These are phyloP conservation scores for Lichtheimia corymbifera DNA, from an alignment of 371 early-diverging fungal species.

Conservation along the genomic window DNA sequence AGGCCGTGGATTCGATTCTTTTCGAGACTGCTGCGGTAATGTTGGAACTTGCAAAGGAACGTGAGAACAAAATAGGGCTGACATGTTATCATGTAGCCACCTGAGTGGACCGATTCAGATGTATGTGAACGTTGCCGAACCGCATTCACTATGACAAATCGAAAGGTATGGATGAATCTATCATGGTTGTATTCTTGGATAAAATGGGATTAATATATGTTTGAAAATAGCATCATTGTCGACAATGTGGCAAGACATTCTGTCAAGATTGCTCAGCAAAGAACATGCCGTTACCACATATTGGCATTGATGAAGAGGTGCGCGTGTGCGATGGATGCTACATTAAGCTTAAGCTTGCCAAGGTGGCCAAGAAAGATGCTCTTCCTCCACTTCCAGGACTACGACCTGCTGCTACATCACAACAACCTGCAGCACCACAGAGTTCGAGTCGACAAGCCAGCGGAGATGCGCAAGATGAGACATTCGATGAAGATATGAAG, in stretches of 20 bases:
- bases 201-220: not conserved
- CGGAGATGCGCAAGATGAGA: constrained; percentile 41
- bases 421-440: not conserved
- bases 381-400: constrained; percentile 15
- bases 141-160: constrained; percentile 88
- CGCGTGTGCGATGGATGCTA: constrained; percentile 95
- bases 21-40: constrained; percentile 73
- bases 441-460: not conserved
- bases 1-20: constrained; percentile 68
- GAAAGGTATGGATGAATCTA: constrained; percentile 62
- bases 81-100: constrained; percentile 63
- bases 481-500: constrained; percentile 81
- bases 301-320: constrained; percentile 88
- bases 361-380: constrained; percentile 24
- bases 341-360: constrained; percentile 62
- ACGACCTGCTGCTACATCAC: not conserved
- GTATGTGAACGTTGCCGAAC: constrained; percentile 94
- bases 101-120: constrained; percentile 95
- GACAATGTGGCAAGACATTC: constrained; percentile 93
- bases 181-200: not conserved
- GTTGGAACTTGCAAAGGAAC: not conserved
- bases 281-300: constrained; percentile 77
- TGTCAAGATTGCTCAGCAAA: constrained; percentile 93
- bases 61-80: not conserved
- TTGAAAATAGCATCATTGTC: constrained; percentile 82